Base-by-base conservation (phyloP, 2,329 filamentous ascomycete genomes). In the Didymella keratinophila region DNA sequence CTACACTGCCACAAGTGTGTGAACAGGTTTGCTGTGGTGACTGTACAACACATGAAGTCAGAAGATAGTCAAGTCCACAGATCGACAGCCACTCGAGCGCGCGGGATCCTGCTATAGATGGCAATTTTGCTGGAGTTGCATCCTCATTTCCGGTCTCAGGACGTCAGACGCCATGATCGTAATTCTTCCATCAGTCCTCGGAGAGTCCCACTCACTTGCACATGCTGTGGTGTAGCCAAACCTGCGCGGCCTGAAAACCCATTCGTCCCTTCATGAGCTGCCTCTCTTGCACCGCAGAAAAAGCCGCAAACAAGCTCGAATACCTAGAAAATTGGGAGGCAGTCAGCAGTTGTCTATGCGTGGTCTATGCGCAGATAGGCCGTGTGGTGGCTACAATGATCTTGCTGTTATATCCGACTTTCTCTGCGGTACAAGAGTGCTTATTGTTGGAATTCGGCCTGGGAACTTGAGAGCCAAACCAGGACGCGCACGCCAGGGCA, bases 201-300 rank as follows among this genome's bases (percentile, higher is more conserved):
- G 36, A 39, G 32, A 56, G 34, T 46, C 21, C 41, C 27, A 57
- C 41, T n/a, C 23, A 53, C 44, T 37, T 53, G 39, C 53, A 60
- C 46, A 43, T 47, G 54, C 41, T 45, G n/a, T 46, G 18, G 10
- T 42, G 30, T 32, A 16, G 58, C 60, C 63, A 63, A 59, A 49
- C 21, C 30, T 8, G 41, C 28, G 34, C 42, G 25, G 46, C 25
- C 48, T 50, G 32, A 21, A 11, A 16, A 25, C 34, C 39, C 42
- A 39, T 42, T 52, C 47, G 48, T 46, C n/a, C 12, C 25, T 53
- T 50, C 36, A 52, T 42, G 42, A 30, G 45, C 16, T 30, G n/a
- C n/a, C n/a, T n/a, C n/a, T n/a, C n/a, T n/a, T n/a, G n/a, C n/a
- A n/a, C n/a, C n/a, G n/a, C n/a, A n/a, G n/a, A n/a, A n/a, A n/a